These are phyloP conservation scores for Suillus hirtellus DNA, from an alignment of 768 basidiomycete species.

Conservation along the genomic window DNA sequence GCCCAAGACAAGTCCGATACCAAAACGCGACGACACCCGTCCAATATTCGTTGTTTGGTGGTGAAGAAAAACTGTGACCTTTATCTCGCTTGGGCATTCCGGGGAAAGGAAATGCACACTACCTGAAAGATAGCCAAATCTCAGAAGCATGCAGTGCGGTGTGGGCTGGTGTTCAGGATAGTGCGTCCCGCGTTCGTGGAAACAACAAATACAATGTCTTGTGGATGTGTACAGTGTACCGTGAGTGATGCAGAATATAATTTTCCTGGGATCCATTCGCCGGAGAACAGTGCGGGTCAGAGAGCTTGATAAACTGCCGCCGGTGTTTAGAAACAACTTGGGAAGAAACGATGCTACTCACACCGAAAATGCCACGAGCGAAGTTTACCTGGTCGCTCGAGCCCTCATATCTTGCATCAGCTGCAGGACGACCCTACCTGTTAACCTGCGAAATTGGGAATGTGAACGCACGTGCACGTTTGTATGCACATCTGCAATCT, in stretches of 20 bases:
- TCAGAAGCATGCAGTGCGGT: too few species aligned
- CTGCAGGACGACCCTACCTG: background rate
- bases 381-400: background rate
- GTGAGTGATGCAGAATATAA: too few species aligned
- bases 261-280: too few species aligned
- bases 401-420: background rate
- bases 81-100: background rate
- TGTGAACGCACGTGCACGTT: background rate
- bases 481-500: background rate
- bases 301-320: slow-evolving; percentile 2
- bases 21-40: background rate
- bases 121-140: too few species aligned
- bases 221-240: too few species aligned
- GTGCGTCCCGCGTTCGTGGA: too few species aligned
- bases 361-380: background rate
- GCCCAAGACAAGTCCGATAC: background rate
- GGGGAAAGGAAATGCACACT: background rate
- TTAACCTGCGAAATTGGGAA: background rate
- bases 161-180: too few species aligned
- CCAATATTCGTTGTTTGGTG: background rate
- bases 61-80: background rate
- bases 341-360: background rate
- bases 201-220: too few species aligned
- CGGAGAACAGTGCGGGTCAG: background rate
- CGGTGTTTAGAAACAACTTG: background rate